A percentile compares a stretch with the other conserved stretches of the same genome.
These are phyloP conservation scores for Cyamopsis tetragonoloba DNA, from an alignment of 306 rosid species.

Conservation along the genomic window DNA sequence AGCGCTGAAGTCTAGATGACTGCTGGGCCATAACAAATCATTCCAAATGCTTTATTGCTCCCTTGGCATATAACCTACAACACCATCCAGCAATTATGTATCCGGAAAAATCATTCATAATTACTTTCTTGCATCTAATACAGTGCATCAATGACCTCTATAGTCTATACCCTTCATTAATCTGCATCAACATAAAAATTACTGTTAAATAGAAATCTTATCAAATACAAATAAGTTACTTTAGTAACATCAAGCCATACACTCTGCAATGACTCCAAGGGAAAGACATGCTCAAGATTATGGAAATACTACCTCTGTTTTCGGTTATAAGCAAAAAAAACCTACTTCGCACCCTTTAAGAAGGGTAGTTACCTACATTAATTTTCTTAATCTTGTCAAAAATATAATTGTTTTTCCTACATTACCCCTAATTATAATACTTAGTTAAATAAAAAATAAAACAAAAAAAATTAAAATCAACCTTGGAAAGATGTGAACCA, in stretches of 20 bases:
- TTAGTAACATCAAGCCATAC: slow-evolving; percentile 18
- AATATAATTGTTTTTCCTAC: too few species aligned
- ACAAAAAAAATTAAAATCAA: too few species aligned
- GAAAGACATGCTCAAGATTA: not conserved
- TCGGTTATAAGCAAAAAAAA: too few species aligned
- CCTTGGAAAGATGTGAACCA: too few species aligned
- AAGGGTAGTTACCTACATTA: too few species aligned
- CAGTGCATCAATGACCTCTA: not conserved
- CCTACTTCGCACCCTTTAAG: too few species aligned
- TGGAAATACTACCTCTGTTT: not conserved
- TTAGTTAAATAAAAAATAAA: too few species aligned
- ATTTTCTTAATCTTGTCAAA: too few species aligned
- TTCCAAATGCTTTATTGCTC: slow-evolving; percentile 44
- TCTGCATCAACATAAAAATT: slow-evolving; percentile 30
- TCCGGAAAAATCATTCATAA: slow-evolving; percentile 19
- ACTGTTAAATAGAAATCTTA: slow-evolving; percentile 1
- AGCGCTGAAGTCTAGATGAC: slow-evolving; percentile 97
- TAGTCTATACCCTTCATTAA: not conserved
- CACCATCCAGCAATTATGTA: slow-evolving; percentile 24
- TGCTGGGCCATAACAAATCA: slow-evolving; percentile 93
- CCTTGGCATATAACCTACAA: slow-evolving; percentile 12
- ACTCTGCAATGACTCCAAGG: not conserved
- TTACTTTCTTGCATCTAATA: slow-evolving; percentile 13
- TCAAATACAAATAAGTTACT: not conserved
- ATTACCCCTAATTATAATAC: too few species aligned